Evolutionary conservation across 345 rosid species (phyloP), one percentile per base, ranked within the genome.

Genomic region (Dipteronia dyeriana): DNA sequence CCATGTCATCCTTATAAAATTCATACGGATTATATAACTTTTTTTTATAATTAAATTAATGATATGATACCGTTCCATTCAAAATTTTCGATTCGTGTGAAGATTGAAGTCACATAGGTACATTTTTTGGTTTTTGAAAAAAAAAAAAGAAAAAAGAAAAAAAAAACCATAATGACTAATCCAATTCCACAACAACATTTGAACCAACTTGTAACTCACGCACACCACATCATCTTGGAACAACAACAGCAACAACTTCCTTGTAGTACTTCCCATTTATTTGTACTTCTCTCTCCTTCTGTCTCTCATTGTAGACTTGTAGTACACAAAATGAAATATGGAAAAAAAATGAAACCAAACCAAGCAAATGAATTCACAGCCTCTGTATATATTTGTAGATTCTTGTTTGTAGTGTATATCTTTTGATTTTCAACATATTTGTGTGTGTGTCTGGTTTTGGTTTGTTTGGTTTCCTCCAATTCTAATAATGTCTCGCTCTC

Each of bases 401-500:
- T 53, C 59, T 12, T 53, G 12, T 56, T 17, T 56, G 60, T 56
- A 53, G 39, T 70, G 74, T 60, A 16, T 53, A 61, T 19, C 12
- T 67, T 67, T 6, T 7, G 31, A 66, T 26, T 59, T 34, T n/a
- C 4, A 16, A 56, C 19, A 56, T 16, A 4, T n/a, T 16, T 16
- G 7, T 4, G n/a, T n/a, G 14, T 9, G 22, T 9, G 22, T 59
- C 22, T 59, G 63, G 26, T 59, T 59, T 59, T 22, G 63, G 22
- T 59, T 43, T 49, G 41, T 53, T 70, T 64, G 14, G 57, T 43
- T 10, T 62, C 25, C 49, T 49, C 8, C 59, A 31, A 26, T 17
- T 13, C 17, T n/a, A 12, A 82, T 89, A 12, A 82, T 89, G 87
- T 79, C 84, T 80, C 90, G 90, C 64, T 75, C 75, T 56, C 76